Conservation (phyloP, 2,329 filamentous ascomycete genomes). For the Huntiella savannae region DNA sequence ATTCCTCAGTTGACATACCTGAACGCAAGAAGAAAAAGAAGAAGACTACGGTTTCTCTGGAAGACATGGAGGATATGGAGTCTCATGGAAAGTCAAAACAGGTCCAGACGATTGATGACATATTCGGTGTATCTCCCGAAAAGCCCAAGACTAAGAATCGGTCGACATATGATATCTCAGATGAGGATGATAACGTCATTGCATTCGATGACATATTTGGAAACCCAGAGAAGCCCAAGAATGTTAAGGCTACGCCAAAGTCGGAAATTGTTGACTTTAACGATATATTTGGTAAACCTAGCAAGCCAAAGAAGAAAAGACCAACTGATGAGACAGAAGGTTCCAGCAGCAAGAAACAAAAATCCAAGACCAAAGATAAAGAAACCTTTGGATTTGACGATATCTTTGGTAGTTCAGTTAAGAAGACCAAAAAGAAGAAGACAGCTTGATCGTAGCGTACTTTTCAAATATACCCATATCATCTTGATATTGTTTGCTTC, state of each 20-base stretch:
- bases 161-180: no score
- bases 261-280: neutral
- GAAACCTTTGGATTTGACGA: slow-evolving; percentile 4
- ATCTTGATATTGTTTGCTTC: no score
- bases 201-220: slow-evolving; percentile 1
- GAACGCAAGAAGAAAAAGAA: neutral
- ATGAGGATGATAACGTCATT: neutral
- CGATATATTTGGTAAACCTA: slow-evolving; percentile 3
- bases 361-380: neutral
- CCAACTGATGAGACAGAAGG: neutral
- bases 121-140: no score
- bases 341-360: neutral
- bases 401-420: slow-evolving; percentile 4
- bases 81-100: no score
- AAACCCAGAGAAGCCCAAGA: neutral
- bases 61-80: no score
- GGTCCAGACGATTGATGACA: no score
- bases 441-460: slow-evolving; percentile 21
- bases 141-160: no score
- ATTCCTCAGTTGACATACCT: neutral
- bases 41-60: no score
- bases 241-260: neutral
- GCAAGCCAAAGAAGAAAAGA: slow-evolving; percentile 2
- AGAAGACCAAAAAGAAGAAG: slow-evolving; percentile 21
- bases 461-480: no score